A percentile compares a stretch with the other conserved stretches of the same genome.
Conservation (phyloP, 1,139 yeast genomes). For the Geotrichum klebahnii region DNA sequence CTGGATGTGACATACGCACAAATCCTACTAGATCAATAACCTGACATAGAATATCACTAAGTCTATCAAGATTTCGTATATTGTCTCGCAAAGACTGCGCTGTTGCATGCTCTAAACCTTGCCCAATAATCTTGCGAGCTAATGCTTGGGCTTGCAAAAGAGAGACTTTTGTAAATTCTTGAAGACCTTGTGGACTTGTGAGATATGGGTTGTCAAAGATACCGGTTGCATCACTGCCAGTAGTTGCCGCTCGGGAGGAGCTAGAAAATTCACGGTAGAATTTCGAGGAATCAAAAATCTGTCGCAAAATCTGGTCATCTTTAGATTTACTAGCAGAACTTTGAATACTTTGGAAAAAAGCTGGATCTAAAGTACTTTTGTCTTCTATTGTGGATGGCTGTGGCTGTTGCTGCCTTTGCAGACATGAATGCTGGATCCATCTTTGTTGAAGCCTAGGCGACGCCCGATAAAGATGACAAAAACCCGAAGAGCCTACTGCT, state of each 20-base stretch:
- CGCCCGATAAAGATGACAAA: background rate
- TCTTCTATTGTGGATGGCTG: background rate
- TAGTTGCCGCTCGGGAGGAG: background rate
- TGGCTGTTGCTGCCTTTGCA: background rate
- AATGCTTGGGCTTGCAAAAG: slow-evolving; percentile 58
- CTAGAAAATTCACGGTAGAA: slow-evolving; percentile 17
- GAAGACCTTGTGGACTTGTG: slow-evolving; percentile 64
- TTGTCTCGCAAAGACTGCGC: slow-evolving; percentile 41
- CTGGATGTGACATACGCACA: slow-evolving; percentile 83
- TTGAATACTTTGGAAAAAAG: background rate
- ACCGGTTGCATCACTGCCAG: slow-evolving; percentile 45
- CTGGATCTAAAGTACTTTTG: background rate
- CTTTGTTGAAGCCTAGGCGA: background rate
- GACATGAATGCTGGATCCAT: background rate
- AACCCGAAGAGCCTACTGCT: background rate
- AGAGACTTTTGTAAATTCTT: slow-evolving; percentile 62
- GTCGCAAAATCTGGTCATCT: slow-evolving; percentile 18
- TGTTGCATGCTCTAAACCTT: slow-evolving; percentile 37
- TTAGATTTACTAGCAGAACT: background rate
- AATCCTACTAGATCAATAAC: slow-evolving; percentile 94
- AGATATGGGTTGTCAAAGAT: slow-evolving; percentile 69
- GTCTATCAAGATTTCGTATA: slow-evolving; percentile 68
- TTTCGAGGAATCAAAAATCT: slow-evolving; percentile 19
- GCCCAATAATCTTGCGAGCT: slow-evolving; percentile 50
- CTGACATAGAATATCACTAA: slow-evolving; percentile 84